phyloP scores from a whole-genome alignment of 345 rosid species.

The Ceriops decandra region DNA sequence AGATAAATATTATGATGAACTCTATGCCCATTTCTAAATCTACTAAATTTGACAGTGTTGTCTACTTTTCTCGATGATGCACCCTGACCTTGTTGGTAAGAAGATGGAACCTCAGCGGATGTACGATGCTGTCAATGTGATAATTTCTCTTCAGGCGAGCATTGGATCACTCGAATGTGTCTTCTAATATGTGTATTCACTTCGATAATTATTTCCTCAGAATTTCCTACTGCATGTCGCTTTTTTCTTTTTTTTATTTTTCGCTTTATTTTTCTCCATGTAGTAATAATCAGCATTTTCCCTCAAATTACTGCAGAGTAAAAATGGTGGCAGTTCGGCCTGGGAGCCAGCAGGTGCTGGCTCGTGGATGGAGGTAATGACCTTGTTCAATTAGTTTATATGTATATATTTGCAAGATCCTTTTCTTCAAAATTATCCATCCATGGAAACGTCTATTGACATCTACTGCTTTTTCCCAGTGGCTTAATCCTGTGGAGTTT shows the following conservation, averaged over 20 bases:
- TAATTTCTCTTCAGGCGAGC: conserved; percentile 39
- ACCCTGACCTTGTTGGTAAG: conserved; percentile 28
- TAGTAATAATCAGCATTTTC: background rate
- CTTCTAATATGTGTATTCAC: background rate
- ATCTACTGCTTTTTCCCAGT: background rate
- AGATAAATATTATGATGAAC: background rate
- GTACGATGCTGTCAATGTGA: conserved; percentile 31
- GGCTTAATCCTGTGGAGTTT: conserved; percentile 25
- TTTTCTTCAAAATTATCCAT: background rate
- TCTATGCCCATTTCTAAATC: background rate
- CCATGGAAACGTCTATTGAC: background rate
- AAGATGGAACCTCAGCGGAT: conserved; percentile 24
- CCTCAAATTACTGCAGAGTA: conserved; percentile 22
- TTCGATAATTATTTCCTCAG: background rate
- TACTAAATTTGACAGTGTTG: conserved; percentile 22
- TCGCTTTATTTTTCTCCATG: too few relatives aligned
- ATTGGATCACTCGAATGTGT: background rate
- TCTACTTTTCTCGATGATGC: conserved; percentile 30
- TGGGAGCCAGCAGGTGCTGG: conserved; percentile 35
- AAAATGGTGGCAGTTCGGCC: conserved; percentile 39
- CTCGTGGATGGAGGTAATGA: conserved; percentile 26
- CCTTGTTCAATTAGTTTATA: background rate
- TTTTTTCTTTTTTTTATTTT: background rate
- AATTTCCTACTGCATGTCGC: background rate
- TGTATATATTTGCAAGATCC: background rate